Evolutionary conservation across 305 asterid genomes (phyloP), one percentile per base, ranked within the genome.

Genomic region (Rubia occidens): DNA sequence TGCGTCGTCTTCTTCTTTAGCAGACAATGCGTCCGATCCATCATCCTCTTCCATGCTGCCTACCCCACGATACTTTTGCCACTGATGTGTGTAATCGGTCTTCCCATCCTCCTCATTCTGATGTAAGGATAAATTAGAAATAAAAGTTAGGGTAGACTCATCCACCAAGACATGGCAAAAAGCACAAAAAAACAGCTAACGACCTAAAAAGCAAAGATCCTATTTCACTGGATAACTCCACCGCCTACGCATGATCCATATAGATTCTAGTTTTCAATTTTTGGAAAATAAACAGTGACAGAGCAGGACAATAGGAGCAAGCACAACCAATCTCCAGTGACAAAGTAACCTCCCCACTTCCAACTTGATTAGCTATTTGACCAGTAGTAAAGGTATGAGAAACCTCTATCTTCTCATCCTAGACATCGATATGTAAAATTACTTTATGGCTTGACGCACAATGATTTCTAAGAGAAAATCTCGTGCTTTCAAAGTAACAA

Each of bases 401-500:
- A 51, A 73, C 76, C 77, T 79, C 86, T 5, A 53, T 39, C 76
- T 79, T 82, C 71, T 73, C 86, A 75, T 61, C 86, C 93, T 88
- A 76, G 55, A 66, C 75, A 84, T 39, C 60, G 60, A 76, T 59
- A 54, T 55, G 61, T 39, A 49, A 72, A 55, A 60, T 71, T 24
- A 56, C 71, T 43, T 61, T 56, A 35, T 64, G 60, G 26, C 60
- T 29, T 14, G 47, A 54, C 55, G 69, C 15, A 58, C 13, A 44
- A 53, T 42, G 13, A 7, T 32, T 64, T 64, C 45, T 21, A 40
- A 51, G 47, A 35, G 9, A n/a, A 53, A 40, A 45, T 39, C 32
- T 18, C 11, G 13, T 55, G 47, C 43, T 15, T 55, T 20, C 60
- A 35, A 63, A 42, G 10, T 21, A 40, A 35, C 14, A 55, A 56